Percentiles rank a stretch among this genome's conserved stretches.
Conservation (phyloP, 768 basidiomycete species). For the Leccinum longicurvipes region DNA sequence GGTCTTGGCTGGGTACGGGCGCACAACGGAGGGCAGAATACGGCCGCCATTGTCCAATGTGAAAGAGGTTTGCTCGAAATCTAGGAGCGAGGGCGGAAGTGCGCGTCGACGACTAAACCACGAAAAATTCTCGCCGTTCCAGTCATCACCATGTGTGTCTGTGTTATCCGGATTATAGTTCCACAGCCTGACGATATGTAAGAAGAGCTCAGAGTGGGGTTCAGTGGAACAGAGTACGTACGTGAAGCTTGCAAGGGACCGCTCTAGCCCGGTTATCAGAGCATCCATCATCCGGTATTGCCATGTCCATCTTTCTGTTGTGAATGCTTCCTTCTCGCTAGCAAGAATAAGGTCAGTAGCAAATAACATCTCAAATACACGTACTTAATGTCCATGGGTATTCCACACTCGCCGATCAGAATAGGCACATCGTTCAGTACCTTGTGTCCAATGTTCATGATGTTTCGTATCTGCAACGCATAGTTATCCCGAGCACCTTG, state of each 20-base stretch:
- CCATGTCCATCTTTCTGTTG: conserved; percentile 71
- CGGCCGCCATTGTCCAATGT: conserved; percentile 81
- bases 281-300: conserved; percentile 95
- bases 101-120: conserved; percentile 77
- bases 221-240: conserved; percentile 37
- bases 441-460: conserved; percentile 66
- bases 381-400: conserved; percentile 98
- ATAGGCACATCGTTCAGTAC: conserved; percentile 80
- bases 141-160: conserved; percentile 76
- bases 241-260: conserved; percentile 80
- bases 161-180: conserved; percentile 89
- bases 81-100: conserved; percentile 51
- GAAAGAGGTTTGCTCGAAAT: conserved; percentile 57
- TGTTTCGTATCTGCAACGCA: conserved; percentile 72
- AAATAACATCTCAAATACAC: conserved; percentile 23
- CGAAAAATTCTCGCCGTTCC: conserved; percentile 98
- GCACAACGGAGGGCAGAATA: conserved; percentile 73
- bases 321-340: conserved; percentile 71
- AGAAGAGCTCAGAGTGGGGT: neutral
- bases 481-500: conserved; percentile 80
- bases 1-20: conserved; percentile 89
- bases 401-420: conserved; percentile 88
- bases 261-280: conserved; percentile 79
- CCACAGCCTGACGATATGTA: conserved; percentile 63
- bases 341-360: neutral